These are phyloP conservation scores for Hippophae gyantsensis DNA, from an alignment of 306 rosid genomes.

Conservation along the genomic window DNA sequence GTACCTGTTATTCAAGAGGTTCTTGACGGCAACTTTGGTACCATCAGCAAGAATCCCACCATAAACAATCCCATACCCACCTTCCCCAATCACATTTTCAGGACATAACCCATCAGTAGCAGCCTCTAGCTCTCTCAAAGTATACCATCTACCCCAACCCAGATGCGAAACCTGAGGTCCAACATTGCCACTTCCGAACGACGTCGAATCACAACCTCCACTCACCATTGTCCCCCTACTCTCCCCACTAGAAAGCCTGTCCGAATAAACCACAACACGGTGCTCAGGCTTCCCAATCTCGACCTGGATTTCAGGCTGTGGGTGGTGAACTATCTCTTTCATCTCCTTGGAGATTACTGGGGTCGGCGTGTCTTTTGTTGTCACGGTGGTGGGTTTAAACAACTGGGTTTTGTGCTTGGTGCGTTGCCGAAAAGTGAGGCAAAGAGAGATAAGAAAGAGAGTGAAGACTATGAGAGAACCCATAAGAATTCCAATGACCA, in stretches of 20 bases:
- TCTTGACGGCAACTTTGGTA: constrained; percentile 76
- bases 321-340: constrained; percentile 55
- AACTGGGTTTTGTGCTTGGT: constrained; percentile 16
- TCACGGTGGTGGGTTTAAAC: constrained; percentile 8
- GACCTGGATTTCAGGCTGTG: constrained; percentile 50
- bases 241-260: constrained; percentile 78
- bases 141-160: constrained; percentile 98
- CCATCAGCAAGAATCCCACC: constrained; percentile 67
- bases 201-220: constrained; percentile 41
- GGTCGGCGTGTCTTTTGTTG: constrained; percentile 13
- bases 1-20: constrained; percentile 88
- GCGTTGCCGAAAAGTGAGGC: constrained; percentile 73
- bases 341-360: constrained; percentile 71
- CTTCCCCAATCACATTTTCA: constrained; percentile 89
- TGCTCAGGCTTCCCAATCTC: constrained; percentile 67
- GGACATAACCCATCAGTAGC: constrained; percentile 75
- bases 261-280: constrained; percentile 58
- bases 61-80: constrained; percentile 94
- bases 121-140: constrained; percentile 83
- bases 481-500: constrained; percentile 79
- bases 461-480: constrained; percentile 65
- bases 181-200: constrained; percentile 43
- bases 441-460: constrained; percentile 80
- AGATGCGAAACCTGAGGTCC: constrained; percentile 95
- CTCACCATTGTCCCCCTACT: constrained; percentile 40